Conservation (phyloP, 148 eudicot genomes). For the Cornus suecica region DNA sequence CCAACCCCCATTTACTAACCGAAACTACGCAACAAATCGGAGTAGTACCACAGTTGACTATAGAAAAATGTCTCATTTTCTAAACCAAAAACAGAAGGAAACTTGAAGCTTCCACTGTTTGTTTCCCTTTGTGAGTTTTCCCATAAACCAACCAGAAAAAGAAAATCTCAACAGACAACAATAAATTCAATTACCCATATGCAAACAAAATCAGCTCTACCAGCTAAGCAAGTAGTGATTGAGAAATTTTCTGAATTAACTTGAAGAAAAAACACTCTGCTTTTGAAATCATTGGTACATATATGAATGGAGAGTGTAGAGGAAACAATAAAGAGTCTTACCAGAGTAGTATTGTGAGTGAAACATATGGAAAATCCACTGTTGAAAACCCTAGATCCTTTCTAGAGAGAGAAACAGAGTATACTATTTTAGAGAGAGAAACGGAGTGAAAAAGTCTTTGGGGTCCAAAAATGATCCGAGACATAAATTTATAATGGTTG, state of each 20-base stretch:
- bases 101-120: background rate
- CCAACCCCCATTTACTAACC: background rate
- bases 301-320: background rate
- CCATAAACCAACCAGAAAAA: background rate
- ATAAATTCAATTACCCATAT: background rate
- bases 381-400: slow-evolving; percentile 38
- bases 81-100: background rate
- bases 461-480: background rate
- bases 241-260: background rate
- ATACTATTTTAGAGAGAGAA: background rate
- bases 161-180: background rate
- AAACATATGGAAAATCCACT: background rate
- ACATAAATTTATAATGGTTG: background rate
- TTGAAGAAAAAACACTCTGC: background rate
- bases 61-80: background rate
- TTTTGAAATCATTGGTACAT: background rate
- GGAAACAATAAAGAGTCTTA: background rate
- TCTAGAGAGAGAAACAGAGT: slow-evolving; percentile 3
- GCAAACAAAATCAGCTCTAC: background rate
- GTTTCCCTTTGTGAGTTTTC: background rate
- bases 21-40: background rate
- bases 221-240: background rate
- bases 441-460: too few relatives aligned
- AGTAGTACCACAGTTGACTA: background rate
- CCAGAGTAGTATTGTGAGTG: background rate